Evolutionary conservation across 208 protist species (phyloP).

Genomic region (Acanthamoeba sp.): DNA sequence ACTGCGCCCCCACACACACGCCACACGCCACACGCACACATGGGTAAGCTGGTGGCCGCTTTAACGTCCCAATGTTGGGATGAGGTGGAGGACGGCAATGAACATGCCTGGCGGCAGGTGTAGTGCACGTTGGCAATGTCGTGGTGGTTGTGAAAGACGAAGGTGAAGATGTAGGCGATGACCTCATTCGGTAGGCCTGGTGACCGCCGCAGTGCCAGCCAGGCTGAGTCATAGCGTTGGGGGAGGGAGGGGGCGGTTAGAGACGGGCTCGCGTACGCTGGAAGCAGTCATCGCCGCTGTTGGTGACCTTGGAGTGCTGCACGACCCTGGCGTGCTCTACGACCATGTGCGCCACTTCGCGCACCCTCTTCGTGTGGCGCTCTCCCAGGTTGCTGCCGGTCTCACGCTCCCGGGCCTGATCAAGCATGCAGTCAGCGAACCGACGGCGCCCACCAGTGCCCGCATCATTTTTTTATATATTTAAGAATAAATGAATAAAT

Average conservation of each 20-base stretch:
- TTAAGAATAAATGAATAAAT: too few species aligned
- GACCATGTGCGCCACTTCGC: not conserved
- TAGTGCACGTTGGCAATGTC: not conserved
- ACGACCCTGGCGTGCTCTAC: not conserved
- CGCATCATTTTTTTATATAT: too few species aligned
- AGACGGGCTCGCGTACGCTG: not conserved
- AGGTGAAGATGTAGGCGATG: conserved; percentile 52
- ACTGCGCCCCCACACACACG: not conserved
- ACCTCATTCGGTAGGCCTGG: not conserved
- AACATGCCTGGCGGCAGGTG: not conserved
- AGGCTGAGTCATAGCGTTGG: not conserved
- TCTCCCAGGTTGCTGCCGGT: not conserved
- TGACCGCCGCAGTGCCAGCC: not conserved
- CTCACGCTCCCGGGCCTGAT: not conserved
- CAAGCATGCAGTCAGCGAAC: not conserved
- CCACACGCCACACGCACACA: not conserved
- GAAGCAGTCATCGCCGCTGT: not conserved
- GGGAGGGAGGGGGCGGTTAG: not conserved
- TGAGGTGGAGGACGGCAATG: too few species aligned
- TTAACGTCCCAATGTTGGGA: too few species aligned
- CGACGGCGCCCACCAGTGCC: not conserved
- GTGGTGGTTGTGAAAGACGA: not conserved
- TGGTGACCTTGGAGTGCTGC: not conserved
- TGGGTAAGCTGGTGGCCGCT: too few species aligned
- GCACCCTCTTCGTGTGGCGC: not conserved